A percentile compares a stretch with the other conserved stretches of the same genome.
Conservation (phyloP, 2,329 filamentous ascomycete species). For the Mycosphaerelloides madeirae region DNA sequence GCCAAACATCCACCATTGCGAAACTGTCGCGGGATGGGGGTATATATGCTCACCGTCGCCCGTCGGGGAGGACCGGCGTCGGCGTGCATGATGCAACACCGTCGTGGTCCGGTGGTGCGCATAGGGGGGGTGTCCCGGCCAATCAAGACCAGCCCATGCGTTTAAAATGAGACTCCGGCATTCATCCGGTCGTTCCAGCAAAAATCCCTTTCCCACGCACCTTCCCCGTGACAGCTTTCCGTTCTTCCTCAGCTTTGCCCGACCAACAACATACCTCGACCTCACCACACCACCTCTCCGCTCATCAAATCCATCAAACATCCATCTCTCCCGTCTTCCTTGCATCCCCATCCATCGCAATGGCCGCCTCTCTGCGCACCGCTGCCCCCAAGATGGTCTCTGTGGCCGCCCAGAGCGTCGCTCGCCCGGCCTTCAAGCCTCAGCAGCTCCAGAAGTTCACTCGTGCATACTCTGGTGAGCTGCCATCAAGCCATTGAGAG, state of each 20-base stretch:
- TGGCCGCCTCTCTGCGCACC: conserved; percentile 68
- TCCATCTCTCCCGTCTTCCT: conserved; percentile 15
- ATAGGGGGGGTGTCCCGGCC: conserved; percentile 14
- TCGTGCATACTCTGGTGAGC: conserved; percentile 69
- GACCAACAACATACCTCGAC: too few relatives aligned
- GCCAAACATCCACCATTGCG: too few relatives aligned
- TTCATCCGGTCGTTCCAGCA: conserved; percentile 24
- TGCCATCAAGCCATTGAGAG: conserved; percentile 17
- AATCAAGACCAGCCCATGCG: conserved; percentile 22
- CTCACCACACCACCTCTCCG: conserved; percentile 22
- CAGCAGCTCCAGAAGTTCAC: conserved; percentile 53
- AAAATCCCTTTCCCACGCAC: conserved; percentile 23
- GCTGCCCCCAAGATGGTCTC: conserved; percentile 72
- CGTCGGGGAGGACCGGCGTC: conserved; percentile 16
- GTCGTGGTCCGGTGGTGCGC: conserved; percentile 10
- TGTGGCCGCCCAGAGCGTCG: conserved; percentile 59
- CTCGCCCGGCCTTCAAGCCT: conserved; percentile 58
- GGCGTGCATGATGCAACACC: conserved; percentile 12
- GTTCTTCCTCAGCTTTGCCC: conserved; percentile 20
- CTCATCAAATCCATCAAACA: conserved; percentile 23
- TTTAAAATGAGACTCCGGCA: conserved; percentile 17
- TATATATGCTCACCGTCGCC: conserved; percentile 15
- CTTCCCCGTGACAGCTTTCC: conserved; percentile 27
- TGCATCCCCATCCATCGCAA: conserved; percentile 58
- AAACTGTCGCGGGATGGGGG: conserved; percentile 2